phyloP scores from a whole-genome alignment of 2,329 filamentous ascomycete species.

The Curvularia lunata region DNA sequence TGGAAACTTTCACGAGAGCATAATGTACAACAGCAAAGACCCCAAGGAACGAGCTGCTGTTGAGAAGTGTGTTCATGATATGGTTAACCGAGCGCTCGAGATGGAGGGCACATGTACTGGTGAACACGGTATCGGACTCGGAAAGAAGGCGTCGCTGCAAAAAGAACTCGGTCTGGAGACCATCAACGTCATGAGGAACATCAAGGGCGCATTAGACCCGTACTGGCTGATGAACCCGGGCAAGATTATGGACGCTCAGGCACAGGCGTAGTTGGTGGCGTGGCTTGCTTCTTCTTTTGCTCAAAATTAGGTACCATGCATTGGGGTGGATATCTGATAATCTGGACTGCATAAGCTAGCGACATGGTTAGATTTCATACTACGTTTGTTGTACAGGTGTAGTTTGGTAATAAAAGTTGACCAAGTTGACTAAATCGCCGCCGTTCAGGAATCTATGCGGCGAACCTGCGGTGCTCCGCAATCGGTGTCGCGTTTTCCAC shows the following conservation, averaged over 20 bases:
- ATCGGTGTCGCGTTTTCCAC: slow-evolving; percentile 34
- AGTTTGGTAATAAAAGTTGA: slow-evolving; percentile 3
- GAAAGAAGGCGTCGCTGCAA: slow-evolving; percentile 80
- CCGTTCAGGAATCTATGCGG: neutral
- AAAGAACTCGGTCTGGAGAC: slow-evolving; percentile 83
- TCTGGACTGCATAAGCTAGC: slow-evolving; percentile 17
- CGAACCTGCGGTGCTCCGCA: slow-evolving; percentile 24
- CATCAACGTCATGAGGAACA: slow-evolving; percentile 80
- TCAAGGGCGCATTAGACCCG: slow-evolving; percentile 84
- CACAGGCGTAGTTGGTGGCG: slow-evolving; percentile 22
- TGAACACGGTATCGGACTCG: slow-evolving; percentile 84
- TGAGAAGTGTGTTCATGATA: slow-evolving; percentile 81
- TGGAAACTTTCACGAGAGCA: slow-evolving; percentile 92
- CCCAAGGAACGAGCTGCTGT: slow-evolving; percentile 75
- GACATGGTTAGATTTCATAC: slow-evolving; percentile 4
- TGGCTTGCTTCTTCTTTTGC: slow-evolving; percentile 3
- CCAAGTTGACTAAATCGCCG: neutral
- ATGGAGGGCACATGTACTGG: slow-evolving; percentile 96
- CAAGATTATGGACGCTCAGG: slow-evolving; percentile 76
- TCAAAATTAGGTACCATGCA: slow-evolving; percentile 17
- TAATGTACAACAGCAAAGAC: slow-evolving; percentile 80
- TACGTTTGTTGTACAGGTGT: neutral
- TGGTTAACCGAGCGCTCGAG: slow-evolving; percentile 87
- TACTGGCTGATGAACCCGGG: slow-evolving; percentile 90
- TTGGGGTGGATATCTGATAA: slow-evolving; percentile 29